Conservation (phyloP, 306 rosid genomes). For the Prunus mira region DNA sequence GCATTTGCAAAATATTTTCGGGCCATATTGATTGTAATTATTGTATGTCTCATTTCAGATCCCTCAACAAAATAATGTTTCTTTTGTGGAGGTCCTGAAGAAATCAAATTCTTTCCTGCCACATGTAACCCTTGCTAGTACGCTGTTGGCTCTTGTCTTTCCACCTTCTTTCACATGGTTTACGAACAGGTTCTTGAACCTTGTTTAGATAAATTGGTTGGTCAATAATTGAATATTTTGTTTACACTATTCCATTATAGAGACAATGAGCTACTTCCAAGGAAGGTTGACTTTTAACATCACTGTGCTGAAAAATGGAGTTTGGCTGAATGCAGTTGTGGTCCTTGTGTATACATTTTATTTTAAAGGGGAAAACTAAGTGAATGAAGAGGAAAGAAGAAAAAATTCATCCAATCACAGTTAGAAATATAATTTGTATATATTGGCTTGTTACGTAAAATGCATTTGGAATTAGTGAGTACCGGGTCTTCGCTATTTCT, state of each 20-base stretch:
- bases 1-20: not conserved
- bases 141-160: slow-evolving; percentile 69
- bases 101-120: slow-evolving; percentile 79
- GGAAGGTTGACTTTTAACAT: not conserved
- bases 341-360: no score
- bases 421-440: no score
- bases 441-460: no score
- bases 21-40: slow-evolving; percentile 6
- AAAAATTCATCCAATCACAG: no score
- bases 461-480: no score
- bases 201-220: slow-evolving; percentile 26
- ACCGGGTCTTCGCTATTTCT: no score
- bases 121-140: slow-evolving; percentile 71
- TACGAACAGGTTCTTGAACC: slow-evolving; percentile 67
- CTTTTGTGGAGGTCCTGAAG: slow-evolving; percentile 56
- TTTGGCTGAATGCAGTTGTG: not conserved
- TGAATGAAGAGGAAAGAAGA: no score
- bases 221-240: not conserved
- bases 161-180: slow-evolving; percentile 97
- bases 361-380: no score
- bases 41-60: slow-evolving; percentile 34
- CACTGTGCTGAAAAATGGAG: not conserved
- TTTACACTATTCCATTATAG: slow-evolving; percentile 7
- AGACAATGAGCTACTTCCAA: not conserved
- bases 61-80: slow-evolving; percentile 28